Evolutionary conservation across 2,329 filamentous ascomycete genomes (phyloP), one percentile per base, ranked within the genome.

Genomic region (Colletotrichum sp.): DNA sequence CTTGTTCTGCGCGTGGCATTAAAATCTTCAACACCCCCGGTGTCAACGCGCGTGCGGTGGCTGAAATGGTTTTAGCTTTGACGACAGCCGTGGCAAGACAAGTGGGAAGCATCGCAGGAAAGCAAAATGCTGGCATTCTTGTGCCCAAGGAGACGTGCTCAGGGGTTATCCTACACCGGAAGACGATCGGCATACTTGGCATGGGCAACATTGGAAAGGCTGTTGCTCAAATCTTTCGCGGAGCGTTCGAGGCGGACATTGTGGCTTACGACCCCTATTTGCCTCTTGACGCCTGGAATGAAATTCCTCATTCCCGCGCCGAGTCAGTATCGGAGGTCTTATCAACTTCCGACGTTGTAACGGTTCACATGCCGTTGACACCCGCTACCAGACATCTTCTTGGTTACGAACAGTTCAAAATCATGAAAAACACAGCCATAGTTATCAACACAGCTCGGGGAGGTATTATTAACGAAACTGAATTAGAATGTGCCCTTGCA

Each of bases 11-110:
- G 3, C 81, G 84, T 0, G 84, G 82, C 1, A 86, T 89, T 77
- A 83, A 83, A n/a, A 85, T 89, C 32, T 83, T 86, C 77, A 89
- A 89, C 74, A 89, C 87, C 0, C 88, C 87, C 0, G 88, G 87
- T 2, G 84, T 87, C 1, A 89, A 86, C 75, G 83, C 84, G 0
- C 83, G 84, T 3, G 83, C 86, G 3, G 86, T 88, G 0, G 86
- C 86, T 0, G 86, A 87, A 71, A 79, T 84, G 8, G 83, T 84
- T 1, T 73, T 87, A 7, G 79, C 84, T 0, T 80, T 88, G 16
- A 80, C 83, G 0, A 84, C 84, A 76, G 79, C 83, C 1, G 83
- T 85, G 21, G 84, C 83, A 1, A 80, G 84, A 9, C 79, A 82
- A 39, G 78, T 86, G 3, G 80, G 81, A 1, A 76, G 77, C 4